Evolutionary conservation across 1,284 basidiomycete genomes (phyloP).

Genomic region (Vanrija pseudolonga): DNA sequence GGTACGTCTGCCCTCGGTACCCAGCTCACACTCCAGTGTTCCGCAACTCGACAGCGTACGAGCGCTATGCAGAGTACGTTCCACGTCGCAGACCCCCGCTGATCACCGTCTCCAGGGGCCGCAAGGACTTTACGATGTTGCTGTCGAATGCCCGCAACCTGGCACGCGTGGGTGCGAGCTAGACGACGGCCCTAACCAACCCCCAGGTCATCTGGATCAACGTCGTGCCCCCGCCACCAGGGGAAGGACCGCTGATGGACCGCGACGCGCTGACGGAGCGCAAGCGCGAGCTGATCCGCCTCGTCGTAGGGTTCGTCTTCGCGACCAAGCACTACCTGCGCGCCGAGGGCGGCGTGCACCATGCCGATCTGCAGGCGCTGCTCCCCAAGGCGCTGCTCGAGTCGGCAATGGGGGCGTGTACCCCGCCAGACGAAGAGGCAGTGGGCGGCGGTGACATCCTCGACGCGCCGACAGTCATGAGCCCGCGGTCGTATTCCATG

Average conservation of each 20-base stretch:
- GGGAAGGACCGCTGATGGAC: background rate
- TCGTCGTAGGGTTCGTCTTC: constrained; percentile 54
- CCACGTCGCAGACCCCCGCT: constrained; percentile 57
- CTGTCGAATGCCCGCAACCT: constrained; percentile 59
- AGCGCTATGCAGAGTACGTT: constrained; percentile 51
- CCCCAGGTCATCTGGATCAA: constrained; percentile 68
- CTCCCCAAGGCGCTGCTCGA: constrained; percentile 32
- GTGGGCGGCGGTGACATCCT: background rate
- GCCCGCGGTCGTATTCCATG: too few relatives aligned
- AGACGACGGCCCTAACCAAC: background rate
- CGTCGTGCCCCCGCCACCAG: constrained; percentile 57
- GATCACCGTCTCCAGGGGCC: constrained; percentile 64
- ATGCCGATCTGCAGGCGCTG: constrained; percentile 40
- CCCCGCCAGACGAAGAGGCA: background rate
- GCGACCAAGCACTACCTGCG: constrained; percentile 45
- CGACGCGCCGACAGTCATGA: background rate
- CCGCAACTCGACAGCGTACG: constrained; percentile 50
- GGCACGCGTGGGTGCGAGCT: constrained; percentile 47
- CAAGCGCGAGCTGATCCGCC: constrained; percentile 68
- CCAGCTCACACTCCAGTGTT: constrained; percentile 69
- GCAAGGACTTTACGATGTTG: constrained; percentile 64
- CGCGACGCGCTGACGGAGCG: constrained; percentile 59
- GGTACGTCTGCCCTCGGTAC: constrained; percentile 52
- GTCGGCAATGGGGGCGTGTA: constrained; percentile 3
- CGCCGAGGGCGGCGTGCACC: constrained; percentile 44